Conservation (phyloP, 1,139 yeast genomes). For the Ogataea hybrid region DNA sequence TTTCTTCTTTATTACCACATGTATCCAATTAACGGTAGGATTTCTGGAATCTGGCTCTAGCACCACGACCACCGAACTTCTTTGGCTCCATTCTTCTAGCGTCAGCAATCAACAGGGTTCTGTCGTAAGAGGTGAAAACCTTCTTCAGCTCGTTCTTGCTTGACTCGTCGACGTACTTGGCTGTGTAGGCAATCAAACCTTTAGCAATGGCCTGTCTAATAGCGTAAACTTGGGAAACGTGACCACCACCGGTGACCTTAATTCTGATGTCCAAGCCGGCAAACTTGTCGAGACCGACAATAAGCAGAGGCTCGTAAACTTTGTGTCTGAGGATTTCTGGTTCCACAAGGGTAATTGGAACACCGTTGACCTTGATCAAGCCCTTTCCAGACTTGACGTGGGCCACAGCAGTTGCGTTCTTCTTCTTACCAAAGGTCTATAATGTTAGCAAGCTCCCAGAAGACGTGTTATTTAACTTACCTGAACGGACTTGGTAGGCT, state of each 20-base stretch:
- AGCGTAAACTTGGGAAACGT: slow-evolving; percentile 99
- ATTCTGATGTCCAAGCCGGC: slow-evolving; percentile 98
- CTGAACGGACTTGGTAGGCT: slow-evolving; percentile 28
- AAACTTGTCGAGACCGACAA: slow-evolving; percentile 98
- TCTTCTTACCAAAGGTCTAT: slow-evolving; percentile 99
- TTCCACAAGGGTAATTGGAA: slow-evolving; percentile 98
- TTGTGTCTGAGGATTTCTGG: slow-evolving; percentile 99
- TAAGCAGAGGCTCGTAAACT: slow-evolving; percentile 98
- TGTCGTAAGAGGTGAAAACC: slow-evolving; percentile 96
- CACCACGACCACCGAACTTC: slow-evolving; percentile 99
- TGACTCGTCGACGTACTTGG: slow-evolving; percentile 98
- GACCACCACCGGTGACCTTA: slow-evolving; percentile 99
- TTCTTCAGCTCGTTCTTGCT: slow-evolving; percentile 99
- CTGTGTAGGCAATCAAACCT: slow-evolving; percentile 99
- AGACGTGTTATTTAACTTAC: slow-evolving; percentile 18
- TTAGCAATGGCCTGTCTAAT: slow-evolving; percentile 99
- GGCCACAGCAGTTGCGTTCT: slow-evolving; percentile 99
- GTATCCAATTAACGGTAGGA: slow-evolving; percentile 86
- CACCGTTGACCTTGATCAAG: slow-evolving; percentile 98
- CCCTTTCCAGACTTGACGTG: slow-evolving; percentile 99
- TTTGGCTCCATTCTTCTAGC: slow-evolving; percentile 99
- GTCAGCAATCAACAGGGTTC: slow-evolving; percentile 99
- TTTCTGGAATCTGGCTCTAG: slow-evolving; percentile 99
- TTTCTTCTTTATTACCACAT: slow-evolving; percentile 11
- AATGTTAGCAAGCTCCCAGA: slow-evolving; percentile 1